Evolutionary conservation across 257 asterid species (phyloP), one percentile per base, ranked within the genome.

Genomic region (Penstemon barbatus): DNA sequence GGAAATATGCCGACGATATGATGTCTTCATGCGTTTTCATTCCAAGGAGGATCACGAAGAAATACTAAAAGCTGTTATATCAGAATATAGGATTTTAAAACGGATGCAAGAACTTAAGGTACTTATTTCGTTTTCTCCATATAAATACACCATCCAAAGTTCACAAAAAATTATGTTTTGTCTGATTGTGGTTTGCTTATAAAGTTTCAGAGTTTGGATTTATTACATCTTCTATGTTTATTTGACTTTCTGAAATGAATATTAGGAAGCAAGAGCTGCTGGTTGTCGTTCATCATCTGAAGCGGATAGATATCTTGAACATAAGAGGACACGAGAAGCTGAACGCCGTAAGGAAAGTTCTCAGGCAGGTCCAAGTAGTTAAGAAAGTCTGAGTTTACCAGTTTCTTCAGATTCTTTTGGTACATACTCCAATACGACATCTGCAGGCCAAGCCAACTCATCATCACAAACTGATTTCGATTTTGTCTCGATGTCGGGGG

Each of bases 61-160:
- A 65, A 80, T 90, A 73, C 60, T 86, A n/a, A 79, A 84, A 77
- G 59, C 80, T 57, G 75, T 80, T 55, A 71, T 90, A 54, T 46
- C 86, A 7, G 95, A 87, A 59, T 71, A 81, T 61, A 79, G 93
- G 81, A 71, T 78, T 65, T 73, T 71, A n/a, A 90, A 78, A 76
- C 86, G 91, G 79, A 86, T 88, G 49, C 83, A 65, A 76, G 87
- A 79, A 66, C 96, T 90, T 37, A 80, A 90, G 97, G 96, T 90
- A 67, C 38, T 37, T 11, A 36, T 48, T 18, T 65, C 42, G 55
- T 57, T 41, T 54, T 42, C 61, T 52, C 46, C n/a, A 38, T 54
- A 7, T 48, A 36, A 65, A 64, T 74, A 65, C 61, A 39, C 48
- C 43, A 8, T 4, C 0, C 5, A 25, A 59, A 36, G 33, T 25